These are phyloP conservation scores for Eruca vesicaria DNA, from an alignment of 441 rosid genomes.

Conservation along the genomic window DNA sequence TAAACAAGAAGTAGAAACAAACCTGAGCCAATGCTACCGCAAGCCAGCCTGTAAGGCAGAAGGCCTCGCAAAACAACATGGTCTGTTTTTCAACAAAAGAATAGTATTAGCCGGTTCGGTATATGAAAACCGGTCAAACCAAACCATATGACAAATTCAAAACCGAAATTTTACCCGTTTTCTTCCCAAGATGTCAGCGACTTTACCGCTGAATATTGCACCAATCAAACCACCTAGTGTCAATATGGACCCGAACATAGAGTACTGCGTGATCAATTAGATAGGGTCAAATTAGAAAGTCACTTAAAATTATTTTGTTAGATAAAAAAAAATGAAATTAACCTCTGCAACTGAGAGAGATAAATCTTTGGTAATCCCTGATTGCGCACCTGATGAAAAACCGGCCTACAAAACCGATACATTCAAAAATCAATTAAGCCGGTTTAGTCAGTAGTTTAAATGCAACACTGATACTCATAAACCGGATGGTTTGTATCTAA, in stretches of 20 bases:
- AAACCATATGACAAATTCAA: background rate
- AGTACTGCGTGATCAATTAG: constrained; percentile 18
- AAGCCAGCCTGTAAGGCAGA: constrained; percentile 36
- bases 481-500: background rate
- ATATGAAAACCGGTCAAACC: background rate
- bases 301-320: no score
- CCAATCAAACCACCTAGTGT: constrained; percentile 42
- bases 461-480: background rate
- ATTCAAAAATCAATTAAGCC: background rate
- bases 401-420: constrained; percentile 28
- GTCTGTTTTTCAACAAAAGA: constrained; percentile 17
- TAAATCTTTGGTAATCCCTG: constrained; percentile 35
- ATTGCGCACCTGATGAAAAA: constrained; percentile 37
- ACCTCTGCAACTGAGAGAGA: constrained; percentile 34
- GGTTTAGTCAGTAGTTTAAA: background rate
- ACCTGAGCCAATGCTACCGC: constrained; percentile 32
- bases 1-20: background rate
- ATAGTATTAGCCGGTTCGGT: constrained; percentile 2
- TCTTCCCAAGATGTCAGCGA: background rate
- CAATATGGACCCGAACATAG: constrained; percentile 40
- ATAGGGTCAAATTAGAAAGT: background rate
- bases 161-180: background rate
- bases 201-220: constrained; percentile 40
- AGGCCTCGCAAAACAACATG: constrained; percentile 35
- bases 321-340: no score